phyloP scores from a whole-genome alignment of 257 asterid genomes.

The Apocynum venetum region DNA sequence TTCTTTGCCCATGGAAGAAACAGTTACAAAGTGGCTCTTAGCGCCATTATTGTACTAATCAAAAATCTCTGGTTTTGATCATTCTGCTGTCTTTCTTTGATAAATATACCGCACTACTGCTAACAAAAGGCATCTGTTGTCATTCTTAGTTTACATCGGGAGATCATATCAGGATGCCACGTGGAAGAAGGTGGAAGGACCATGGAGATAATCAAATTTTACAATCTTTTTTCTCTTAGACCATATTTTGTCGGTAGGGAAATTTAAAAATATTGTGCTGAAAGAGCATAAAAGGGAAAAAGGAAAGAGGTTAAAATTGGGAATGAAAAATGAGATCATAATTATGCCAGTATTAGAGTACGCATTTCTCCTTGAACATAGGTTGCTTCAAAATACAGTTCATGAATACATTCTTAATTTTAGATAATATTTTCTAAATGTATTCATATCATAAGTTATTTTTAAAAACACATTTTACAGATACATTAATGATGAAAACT shows the following conservation, averaged over 20 bases:
- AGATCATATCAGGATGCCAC: not conserved
- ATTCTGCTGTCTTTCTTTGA: slow-evolving; percentile 2
- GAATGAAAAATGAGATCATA: not conserved
- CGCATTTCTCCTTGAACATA: no score
- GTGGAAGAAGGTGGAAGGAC: not conserved
- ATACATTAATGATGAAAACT: no score
- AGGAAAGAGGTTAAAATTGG: not conserved
- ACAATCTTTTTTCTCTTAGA: not conserved
- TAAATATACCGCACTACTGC: not conserved
- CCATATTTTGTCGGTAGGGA: not conserved
- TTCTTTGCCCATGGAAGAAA: not conserved
- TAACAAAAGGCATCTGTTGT: slow-evolving; percentile 8
- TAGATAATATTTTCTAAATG: no score
- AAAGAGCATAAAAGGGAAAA: not conserved
- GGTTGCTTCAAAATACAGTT: no score
- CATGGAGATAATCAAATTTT: not conserved
- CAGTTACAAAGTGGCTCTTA: not conserved
- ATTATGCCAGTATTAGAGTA: no score
- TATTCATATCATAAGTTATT: no score
- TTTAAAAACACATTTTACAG: no score
- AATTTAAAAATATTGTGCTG: not conserved
- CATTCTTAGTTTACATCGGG: not conserved
- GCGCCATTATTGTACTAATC: slow-evolving; percentile 6
- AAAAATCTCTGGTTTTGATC: not conserved
- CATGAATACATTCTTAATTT: no score